Evolutionary conservation across 163 green algal genomes (phyloP), one percentile per base, ranked within the genome.

Genomic region (Scenedesmus sp.): DNA sequence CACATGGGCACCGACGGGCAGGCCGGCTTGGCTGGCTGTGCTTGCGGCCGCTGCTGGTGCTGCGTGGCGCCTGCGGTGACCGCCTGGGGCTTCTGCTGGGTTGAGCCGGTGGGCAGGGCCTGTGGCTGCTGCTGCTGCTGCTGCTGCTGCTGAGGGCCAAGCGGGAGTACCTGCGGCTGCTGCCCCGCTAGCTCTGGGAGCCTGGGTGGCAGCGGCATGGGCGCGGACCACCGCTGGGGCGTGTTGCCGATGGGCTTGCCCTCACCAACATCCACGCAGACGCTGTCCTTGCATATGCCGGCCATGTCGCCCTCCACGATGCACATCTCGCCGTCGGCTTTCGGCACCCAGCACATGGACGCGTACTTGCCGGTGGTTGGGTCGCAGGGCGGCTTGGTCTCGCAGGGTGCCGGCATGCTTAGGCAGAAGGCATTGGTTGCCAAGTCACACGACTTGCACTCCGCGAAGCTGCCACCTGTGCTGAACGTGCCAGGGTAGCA

Each of bases 331-430:
- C 82, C 82, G 9, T 65, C 82, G 16, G 82, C n/a, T 61, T 87
- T 87, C 1, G 68, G 68, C 51, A 87, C 82, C 82, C 82, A 87
- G 82, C 82, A 87, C 82, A 87, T 87, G 44, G 16, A 53, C 5
- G 35, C 26, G 53, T 40, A 33, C 15, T 78, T 87, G 82, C 82
- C 82, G 44, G 82, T 87, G 6, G 61, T 5, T 40, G 82, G 16
- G 53, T 87, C 51, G 51, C 82, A 87, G 6, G 51, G 43, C 1
- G 82, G 82, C 51, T 53, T 87, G 18, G 16, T 53, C 35, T 87
- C 33, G 35, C 82, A 87, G 82, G 82, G 82, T 12, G 44, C 1
- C 1, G 51, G 16, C 9, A 87, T 46, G 30, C 82, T 49, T 0
- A 87, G 82, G 44, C 82, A 87, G 49, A 87, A 78, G 51, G 82